phyloP scores from a whole-genome alignment of 148 eudicot genomes.

The Rhododendron simsii region DNA sequence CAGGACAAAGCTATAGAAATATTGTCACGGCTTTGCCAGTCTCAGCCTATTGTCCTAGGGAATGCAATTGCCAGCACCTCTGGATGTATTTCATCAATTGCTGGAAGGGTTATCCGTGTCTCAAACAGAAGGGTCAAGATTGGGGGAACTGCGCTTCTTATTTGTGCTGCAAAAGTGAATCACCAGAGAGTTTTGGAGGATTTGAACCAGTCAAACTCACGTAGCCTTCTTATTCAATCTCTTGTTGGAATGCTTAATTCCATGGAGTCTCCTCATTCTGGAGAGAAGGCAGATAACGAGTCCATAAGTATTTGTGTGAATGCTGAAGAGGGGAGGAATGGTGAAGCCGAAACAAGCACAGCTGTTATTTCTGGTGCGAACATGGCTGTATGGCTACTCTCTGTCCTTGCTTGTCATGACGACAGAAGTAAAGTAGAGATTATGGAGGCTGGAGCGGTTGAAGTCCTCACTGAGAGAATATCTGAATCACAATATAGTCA shows the following conservation, averaged over 20 bases:
- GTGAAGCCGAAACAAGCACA: slow-evolving; percentile 33
- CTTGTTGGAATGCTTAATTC: slow-evolving; percentile 68
- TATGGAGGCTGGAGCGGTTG: slow-evolving; percentile 91
- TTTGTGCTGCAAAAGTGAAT: slow-evolving; percentile 76
- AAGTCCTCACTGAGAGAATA: slow-evolving; percentile 75
- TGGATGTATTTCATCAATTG: slow-evolving; percentile 73
- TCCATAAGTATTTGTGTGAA: slow-evolving; percentile 53
- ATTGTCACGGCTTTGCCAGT: slow-evolving; percentile 65
- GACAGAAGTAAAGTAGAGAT: slow-evolving; percentile 58
- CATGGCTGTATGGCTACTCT: slow-evolving; percentile 80
- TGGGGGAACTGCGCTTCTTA: slow-evolving; percentile 89
- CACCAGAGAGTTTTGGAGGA: slow-evolving; percentile 64
- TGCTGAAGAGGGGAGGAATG: slow-evolving; percentile 38
- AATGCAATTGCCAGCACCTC: slow-evolving; percentile 50
- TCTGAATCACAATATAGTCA: slow-evolving; percentile 46
- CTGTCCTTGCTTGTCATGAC: slow-evolving; percentile 73
- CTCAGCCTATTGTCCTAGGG: slow-evolving; percentile 66
- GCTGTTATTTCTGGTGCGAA: slow-evolving; percentile 53
- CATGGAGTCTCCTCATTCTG: slow-evolving; percentile 29
- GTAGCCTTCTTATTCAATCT: slow-evolving; percentile 62
- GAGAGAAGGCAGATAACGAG: slow-evolving; percentile 38
- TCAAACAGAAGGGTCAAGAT: slow-evolving; percentile 53
- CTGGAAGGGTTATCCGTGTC: slow-evolving; percentile 69
- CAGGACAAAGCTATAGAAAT: slow-evolving; percentile 94
- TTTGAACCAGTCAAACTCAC: slow-evolving; percentile 48